Percentiles rank a stretch among this genome's conserved stretches.
phyloP scores from a whole-genome alignment of 139 green algal genomes.

The Chlorella sorokiniana region DNA sequence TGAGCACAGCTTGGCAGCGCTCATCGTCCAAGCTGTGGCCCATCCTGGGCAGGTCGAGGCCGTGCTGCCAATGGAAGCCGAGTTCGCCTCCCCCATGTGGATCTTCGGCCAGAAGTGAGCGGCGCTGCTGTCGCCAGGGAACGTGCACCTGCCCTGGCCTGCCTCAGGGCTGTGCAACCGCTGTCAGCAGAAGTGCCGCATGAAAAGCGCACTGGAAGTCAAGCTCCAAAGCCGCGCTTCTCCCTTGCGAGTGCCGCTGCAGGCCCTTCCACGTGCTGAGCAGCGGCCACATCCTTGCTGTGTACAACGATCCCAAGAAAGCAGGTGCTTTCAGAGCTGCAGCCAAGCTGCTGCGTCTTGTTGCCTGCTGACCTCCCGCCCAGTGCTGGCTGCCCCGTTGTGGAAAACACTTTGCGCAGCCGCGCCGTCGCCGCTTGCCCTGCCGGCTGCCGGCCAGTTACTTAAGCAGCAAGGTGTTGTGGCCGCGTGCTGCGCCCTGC shows the following conservation, averaged over 20 bases:
- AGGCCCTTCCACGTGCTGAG: slow-evolving; percentile 48
- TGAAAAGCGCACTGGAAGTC: not conserved
- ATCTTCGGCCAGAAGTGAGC: slow-evolving; percentile 52
- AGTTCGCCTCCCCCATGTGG: slow-evolving; percentile 72
- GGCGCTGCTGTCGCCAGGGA: not conserved
- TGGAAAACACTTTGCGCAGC: too few relatives aligned
- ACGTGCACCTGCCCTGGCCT: not conserved
- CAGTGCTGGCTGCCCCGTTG: too few relatives aligned
- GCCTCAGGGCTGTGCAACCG: too few relatives aligned
- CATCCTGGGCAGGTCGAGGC: slow-evolving; percentile 34
- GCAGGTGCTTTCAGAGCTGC: slow-evolving; percentile 12
- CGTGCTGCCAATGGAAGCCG: slow-evolving; percentile 48
- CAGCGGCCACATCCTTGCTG: slow-evolving; percentile 40
- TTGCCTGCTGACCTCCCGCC: not conserved
- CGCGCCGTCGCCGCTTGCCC: too few relatives aligned
- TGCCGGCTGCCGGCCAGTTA: too few relatives aligned
- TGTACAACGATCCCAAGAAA: slow-evolving; percentile 48
- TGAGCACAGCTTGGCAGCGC: not conserved
- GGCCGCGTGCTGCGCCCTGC: not conserved
- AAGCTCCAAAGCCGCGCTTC: not conserved
- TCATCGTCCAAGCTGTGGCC: not conserved
- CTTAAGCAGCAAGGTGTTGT: too few relatives aligned
- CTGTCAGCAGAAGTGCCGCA: too few relatives aligned
- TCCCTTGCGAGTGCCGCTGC: not conserved
- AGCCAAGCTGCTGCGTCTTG: not conserved